Percentiles rank a stretch among this genome's conserved stretches.
These are phyloP conservation scores for Phaeotremella fagi DNA, from an alignment of 768 basidiomycete species.

Conservation along the genomic window DNA sequence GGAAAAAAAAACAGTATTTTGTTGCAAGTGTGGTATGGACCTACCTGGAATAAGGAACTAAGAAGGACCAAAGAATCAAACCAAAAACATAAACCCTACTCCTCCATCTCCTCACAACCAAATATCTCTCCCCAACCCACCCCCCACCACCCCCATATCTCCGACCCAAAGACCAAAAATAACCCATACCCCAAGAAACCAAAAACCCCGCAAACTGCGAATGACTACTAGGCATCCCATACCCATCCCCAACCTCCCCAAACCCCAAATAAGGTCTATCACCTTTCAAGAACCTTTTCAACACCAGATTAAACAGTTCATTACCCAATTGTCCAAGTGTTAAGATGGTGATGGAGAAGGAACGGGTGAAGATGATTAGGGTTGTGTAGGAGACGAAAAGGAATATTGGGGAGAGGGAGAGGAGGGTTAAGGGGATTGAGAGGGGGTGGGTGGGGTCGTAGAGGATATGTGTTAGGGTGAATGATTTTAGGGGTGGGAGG, in stretches of 20 bases:
- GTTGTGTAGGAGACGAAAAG: conserved; percentile 46
- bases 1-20: neutral
- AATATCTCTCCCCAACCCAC: neutral
- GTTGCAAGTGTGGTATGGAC: neutral
- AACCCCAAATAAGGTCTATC: conserved; percentile 35
- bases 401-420: conserved; percentile 45
- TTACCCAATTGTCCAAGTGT: conserved; percentile 36
- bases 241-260: conserved; percentile 40
- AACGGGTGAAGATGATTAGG: conserved; percentile 38
- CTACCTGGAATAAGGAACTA: conserved; percentile 44
- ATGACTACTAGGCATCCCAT: conserved; percentile 47
- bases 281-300: conserved; percentile 34
- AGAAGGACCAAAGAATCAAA: conserved; percentile 30
- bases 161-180: conserved; percentile 11
- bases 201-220: conserved; percentile 39
- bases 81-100: conserved; percentile 25
- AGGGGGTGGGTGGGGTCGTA: conserved; percentile 43
- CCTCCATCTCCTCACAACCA: conserved; percentile 3
- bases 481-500: conserved; percentile 31
- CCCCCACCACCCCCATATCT: conserved; percentile 4
- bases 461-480: conserved; percentile 34
- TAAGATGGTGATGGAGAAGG: conserved; percentile 34
- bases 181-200: conserved; percentile 35
- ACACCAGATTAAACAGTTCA: conserved; percentile 31
- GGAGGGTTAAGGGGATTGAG: conserved; percentile 40